Base-by-base conservation (phyloP, 345 rosid genomes). In the Citrus maxima region DNA sequence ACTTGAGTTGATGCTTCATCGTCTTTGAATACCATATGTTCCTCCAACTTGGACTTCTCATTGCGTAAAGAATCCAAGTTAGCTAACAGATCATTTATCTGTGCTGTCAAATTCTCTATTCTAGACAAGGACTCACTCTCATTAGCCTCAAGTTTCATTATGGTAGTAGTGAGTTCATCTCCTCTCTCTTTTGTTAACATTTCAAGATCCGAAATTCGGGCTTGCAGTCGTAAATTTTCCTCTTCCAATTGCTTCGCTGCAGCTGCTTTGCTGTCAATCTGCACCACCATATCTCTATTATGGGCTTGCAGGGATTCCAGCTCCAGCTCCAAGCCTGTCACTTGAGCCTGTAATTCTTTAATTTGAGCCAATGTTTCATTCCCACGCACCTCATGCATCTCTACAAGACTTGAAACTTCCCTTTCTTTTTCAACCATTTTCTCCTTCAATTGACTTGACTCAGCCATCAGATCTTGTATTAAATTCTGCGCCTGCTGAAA, bases 41-140 rank as follows among this genome's bases (percentile, higher is more conserved):
- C 92, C 84, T 93, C 97, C 87, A 93, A 77, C 80, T 92, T 90
- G 70, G 84, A 80, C 56, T 90, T 95, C 82, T 90, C 83, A 55
- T 74, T 67, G 40, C 70, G 79, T 76, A 85, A 64, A 22, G 87
- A 82, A 76, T 84, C 89, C 81, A 88, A 55, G 38, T 82, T 88
- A 51, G 71, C 80, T 68, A 82, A 82, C 80, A 89, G 79, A 77
- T 74, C 76, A 66, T 86, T 80, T 35, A 89, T 35, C 80, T 87
- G 91, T 54, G 64, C 73, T 28, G 85, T 88, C 91, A 93, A 85
- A 66, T 83, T 90, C 83, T 90, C 93, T 25, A 60, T 77, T 82
- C 81, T 85, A 49, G 90, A 88, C 64, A 82, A 80, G 16, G 90
- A 87, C 84, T 88, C 88, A 60, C 75, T 86, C 82, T 86, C 88